A percentile compares a stretch with the other conserved stretches of the same genome.
phyloP scores from a whole-genome alignment of 1,284 basidiomycete species.

The Schizopora paradoxa region DNA sequence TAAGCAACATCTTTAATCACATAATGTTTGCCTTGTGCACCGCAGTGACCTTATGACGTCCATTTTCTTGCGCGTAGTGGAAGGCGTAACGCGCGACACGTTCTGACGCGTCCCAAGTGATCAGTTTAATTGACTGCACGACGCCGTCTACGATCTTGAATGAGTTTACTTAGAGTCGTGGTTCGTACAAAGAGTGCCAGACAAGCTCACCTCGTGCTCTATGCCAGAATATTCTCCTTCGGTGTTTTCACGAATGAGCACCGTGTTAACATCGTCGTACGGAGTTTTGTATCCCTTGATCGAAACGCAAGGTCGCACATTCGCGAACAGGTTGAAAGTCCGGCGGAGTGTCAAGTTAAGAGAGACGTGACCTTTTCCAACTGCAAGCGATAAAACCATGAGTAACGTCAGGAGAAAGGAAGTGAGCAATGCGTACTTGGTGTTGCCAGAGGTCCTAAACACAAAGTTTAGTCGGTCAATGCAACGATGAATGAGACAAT shows the following conservation, averaged over 20 bases:
- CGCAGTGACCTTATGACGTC: slow-evolving; percentile 91
- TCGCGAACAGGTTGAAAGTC: slow-evolving; percentile 98
- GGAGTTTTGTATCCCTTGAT: slow-evolving; percentile 98
- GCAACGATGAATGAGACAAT: background rate
- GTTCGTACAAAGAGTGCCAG: background rate
- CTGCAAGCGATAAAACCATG: slow-evolving; percentile 35
- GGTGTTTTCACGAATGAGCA: slow-evolving; percentile 98
- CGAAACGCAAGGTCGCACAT: slow-evolving; percentile 94
- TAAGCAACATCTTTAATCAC: slow-evolving; percentile 32
- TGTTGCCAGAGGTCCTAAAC: slow-evolving; percentile 82
- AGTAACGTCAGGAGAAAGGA: background rate
- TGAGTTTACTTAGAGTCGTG: slow-evolving; percentile 15
- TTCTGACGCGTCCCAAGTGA: slow-evolving; percentile 98
- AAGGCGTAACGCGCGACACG: slow-evolving; percentile 99
- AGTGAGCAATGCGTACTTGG: slow-evolving; percentile 59
- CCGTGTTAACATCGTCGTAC: slow-evolving; percentile 97
- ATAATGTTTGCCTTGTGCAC: slow-evolving; percentile 99
- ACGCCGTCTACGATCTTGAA: slow-evolving; percentile 89
- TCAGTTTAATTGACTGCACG: slow-evolving; percentile 99
- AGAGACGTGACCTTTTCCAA: slow-evolving; percentile 99
- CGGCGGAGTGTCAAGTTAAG: slow-evolving; percentile 95
- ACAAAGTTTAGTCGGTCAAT: background rate
- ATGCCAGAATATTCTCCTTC: slow-evolving; percentile 99
- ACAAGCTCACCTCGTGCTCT: slow-evolving; percentile 77
- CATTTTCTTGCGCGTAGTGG: slow-evolving; percentile 89